A percentile compares a stretch with the other conserved stretches of the same genome.
Conservation (phyloP, 768 basidiomycete genomes). For the Trametes cingulata region DNA sequence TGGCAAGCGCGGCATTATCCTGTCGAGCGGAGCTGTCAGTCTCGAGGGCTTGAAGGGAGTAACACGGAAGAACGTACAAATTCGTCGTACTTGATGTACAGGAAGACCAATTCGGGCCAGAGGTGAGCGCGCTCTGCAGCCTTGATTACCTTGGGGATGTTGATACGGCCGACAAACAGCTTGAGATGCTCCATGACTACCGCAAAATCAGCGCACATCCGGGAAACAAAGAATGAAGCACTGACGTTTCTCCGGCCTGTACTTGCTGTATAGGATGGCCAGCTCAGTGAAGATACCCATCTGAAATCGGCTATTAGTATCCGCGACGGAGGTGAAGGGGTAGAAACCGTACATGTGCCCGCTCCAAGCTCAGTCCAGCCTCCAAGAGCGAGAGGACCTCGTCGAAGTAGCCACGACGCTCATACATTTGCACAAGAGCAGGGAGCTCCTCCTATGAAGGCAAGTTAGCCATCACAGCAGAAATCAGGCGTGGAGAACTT, state of each 20-base stretch:
- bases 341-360: constrained; percentile 80
- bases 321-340: neutral
- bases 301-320: constrained; percentile 32
- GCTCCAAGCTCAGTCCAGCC: constrained; percentile 93
- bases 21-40: constrained; percentile 33
- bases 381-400: constrained; percentile 91
- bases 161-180: constrained; percentile 92
- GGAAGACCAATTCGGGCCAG: constrained; percentile 97
- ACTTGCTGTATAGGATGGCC: constrained; percentile 90
- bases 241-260: constrained; percentile 88
- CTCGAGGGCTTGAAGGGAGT: constrained; percentile 1
- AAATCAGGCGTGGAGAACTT: neutral
- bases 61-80: constrained; percentile 51
- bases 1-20: constrained; percentile 97
- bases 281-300: constrained; percentile 99
- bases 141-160: constrained; percentile 99
- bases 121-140: constrained; percentile 95
- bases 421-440: constrained; percentile 78
- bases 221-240: constrained; percentile 5
- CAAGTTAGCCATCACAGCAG: neutral
- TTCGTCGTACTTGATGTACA: constrained; percentile 99
- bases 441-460: constrained; percentile 69
- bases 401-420: constrained; percentile 90
- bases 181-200: constrained; percentile 98
- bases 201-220: neutral